These are phyloP conservation scores for Gaeumannomyces sp. DNA, from an alignment of 2,329 filamentous ascomycete genomes.

Conservation along the genomic window DNA sequence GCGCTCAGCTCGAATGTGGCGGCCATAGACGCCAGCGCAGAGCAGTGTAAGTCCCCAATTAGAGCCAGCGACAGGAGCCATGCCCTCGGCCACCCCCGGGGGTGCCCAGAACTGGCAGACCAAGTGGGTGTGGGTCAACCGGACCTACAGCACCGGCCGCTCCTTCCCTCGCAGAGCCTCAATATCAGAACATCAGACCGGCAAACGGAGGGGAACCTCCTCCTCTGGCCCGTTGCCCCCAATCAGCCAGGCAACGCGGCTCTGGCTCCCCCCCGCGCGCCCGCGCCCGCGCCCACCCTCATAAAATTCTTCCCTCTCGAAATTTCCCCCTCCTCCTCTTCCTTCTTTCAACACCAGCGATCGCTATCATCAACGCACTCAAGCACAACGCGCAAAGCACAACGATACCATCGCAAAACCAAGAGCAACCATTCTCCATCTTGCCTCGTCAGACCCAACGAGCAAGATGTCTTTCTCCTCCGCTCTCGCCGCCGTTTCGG, in stretches of 20 bases:
- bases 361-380: not conserved
- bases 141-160: not conserved
- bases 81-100: not conserved
- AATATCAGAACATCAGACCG: too few species aligned
- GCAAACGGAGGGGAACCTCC: too few species aligned
- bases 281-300: too few species aligned
- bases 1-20: not conserved
- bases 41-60: not conserved
- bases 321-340: not conserved
- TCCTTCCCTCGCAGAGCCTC: not conserved
- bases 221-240: not conserved
- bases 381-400: not conserved
- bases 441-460: not conserved
- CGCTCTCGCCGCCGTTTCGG: too few species aligned
- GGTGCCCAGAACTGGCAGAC: not conserved
- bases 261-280: too few species aligned
- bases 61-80: not conserved
- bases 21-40: not conserved
- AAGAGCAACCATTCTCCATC: not conserved
- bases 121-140: not conserved
- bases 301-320: not conserved
- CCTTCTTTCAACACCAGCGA: not conserved
- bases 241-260: not conserved
- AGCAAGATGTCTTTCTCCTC: not conserved
- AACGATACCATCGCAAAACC: not conserved